Conservation (phyloP, 1,139 yeast species). For the Blastobotrys niveus region DNA sequence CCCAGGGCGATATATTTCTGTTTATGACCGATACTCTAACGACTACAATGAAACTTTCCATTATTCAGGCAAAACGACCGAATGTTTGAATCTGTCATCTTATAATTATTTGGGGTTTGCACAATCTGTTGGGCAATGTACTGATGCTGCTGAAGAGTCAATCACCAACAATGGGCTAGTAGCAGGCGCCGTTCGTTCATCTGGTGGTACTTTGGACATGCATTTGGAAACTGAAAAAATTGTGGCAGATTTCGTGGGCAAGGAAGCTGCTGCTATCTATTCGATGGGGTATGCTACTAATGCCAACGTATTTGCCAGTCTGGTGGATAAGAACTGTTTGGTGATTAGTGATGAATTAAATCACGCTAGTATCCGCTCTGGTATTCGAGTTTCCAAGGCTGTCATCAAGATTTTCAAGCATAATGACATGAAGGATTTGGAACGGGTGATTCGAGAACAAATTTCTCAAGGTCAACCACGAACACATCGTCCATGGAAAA, state of each 20-base stretch:
- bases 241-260: slow-evolving; percentile 83
- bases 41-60: slow-evolving; percentile 54
- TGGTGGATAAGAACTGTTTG: slow-evolving; percentile 81
- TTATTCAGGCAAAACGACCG: slow-evolving; percentile 67
- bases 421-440: slow-evolving; percentile 80
- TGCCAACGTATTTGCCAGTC: slow-evolving; percentile 78
- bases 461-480: slow-evolving; percentile 96
- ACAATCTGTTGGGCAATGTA: slow-evolving; percentile 88
- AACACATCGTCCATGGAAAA: slow-evolving; percentile 96
- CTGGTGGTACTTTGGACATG: slow-evolving; percentile 71
- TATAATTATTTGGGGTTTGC: slow-evolving; percentile 96
- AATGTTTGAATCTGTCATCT: slow-evolving; percentile 81
- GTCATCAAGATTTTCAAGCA: slow-evolving; percentile 89
- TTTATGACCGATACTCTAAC: slow-evolving; percentile 67
- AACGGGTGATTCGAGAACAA: slow-evolving; percentile 72
- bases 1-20: slow-evolving; percentile 84
- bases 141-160: slow-evolving; percentile 64
- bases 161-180: slow-evolving; percentile 69
- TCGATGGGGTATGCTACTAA: slow-evolving; percentile 97
- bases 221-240: slow-evolving; percentile 69
- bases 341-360: slow-evolving; percentile 91
- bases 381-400: slow-evolving; percentile 89
- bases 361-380: slow-evolving; percentile 94
- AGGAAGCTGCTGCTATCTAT: slow-evolving; percentile 79
- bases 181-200: slow-evolving; percentile 69